Percentiles rank a stretch among this genome's conserved stretches.
Evolutionary conservation across 805 yeast genomes (phyloP).

Genomic region (Spathaspora arborariae): DNA sequence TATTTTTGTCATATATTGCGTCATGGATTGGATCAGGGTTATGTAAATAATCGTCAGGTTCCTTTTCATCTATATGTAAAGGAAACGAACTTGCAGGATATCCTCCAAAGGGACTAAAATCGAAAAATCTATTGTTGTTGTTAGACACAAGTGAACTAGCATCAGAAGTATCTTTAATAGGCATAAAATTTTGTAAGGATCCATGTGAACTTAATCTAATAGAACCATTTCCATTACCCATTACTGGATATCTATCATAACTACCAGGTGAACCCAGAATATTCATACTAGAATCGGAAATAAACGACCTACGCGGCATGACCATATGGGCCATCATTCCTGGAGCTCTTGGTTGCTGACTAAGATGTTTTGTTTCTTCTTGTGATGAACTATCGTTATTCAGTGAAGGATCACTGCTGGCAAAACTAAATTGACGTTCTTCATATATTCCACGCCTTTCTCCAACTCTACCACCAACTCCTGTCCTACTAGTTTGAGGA

Average conservation of each 20-base stretch:
- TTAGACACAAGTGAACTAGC: background rate
- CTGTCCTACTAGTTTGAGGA: background rate
- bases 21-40: conserved; percentile 95
- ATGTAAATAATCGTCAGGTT: conserved; percentile 90
- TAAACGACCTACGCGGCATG: background rate
- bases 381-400: background rate
- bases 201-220: background rate
- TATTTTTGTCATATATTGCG: conserved; percentile 72
- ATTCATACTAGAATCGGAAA: conserved; percentile 7
- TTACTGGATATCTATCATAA: conserved; percentile 65
- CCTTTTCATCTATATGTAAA: conserved; percentile 84
- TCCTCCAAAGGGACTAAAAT: conserved; percentile 93
- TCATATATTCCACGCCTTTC: no score
- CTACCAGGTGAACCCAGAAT: conserved; percentile 43
- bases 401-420: background rate
- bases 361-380: background rate
- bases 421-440: background rate
- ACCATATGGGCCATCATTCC: background rate
- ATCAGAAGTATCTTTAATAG: background rate
- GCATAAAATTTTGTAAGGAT: background rate
- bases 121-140: conserved; percentile 21
- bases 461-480: background rate
- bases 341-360: background rate
- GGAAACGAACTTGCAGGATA: conserved; percentile 94
- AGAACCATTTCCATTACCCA: conserved; percentile 17